These are phyloP conservation scores for Colletotrichum nymphaeae DNA, from an alignment of 2,329 filamentous ascomycete species.

Conservation along the genomic window DNA sequence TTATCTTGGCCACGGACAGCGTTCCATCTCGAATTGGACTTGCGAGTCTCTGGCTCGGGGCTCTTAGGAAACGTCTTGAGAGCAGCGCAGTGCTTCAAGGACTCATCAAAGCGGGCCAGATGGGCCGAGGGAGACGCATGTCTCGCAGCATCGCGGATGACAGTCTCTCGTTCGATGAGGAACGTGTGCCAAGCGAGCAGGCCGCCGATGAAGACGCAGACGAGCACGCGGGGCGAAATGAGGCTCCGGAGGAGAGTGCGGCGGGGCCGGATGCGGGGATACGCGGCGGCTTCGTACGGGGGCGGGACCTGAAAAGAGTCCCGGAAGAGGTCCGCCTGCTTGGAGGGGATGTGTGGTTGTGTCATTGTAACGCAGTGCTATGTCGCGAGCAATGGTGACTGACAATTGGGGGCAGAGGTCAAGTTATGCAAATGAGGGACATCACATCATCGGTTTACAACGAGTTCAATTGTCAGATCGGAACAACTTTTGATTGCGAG, in stretches of 20 bases:
- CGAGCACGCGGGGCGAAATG: slow-evolving; percentile 14
- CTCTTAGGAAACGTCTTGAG: slow-evolving; percentile 27
- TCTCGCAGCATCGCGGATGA: slow-evolving; percentile 10
- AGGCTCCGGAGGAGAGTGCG: slow-evolving; percentile 19
- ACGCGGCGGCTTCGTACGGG: slow-evolving; percentile 31
- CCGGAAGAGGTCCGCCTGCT: slow-evolving; percentile 11
- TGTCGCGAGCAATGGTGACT: not conserved
- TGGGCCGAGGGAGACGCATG: slow-evolving; percentile 24
- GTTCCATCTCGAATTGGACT: slow-evolving; percentile 54
- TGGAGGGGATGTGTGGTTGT: not conserved
- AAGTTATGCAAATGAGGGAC: not conserved
- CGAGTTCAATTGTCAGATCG: not conserved
- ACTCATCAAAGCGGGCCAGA: slow-evolving; percentile 24
- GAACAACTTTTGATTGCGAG: not conserved
- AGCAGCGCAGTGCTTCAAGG: slow-evolving; percentile 29
- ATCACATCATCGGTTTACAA: not conserved
- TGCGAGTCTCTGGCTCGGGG: slow-evolving; percentile 22
- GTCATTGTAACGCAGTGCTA: slow-evolving; percentile 16
- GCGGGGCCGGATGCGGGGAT: slow-evolving; percentile 26
- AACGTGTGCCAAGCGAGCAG: slow-evolving; percentile 27
- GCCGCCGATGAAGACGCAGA: slow-evolving; percentile 15
- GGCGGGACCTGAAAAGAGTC: slow-evolving; percentile 25
- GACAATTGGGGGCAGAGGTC: not conserved
- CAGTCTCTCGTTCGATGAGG: slow-evolving; percentile 26
- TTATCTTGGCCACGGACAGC: slow-evolving; percentile 48